Evolutionary conservation across 108 stramenopile species (phyloP), one percentile per base, ranked within the genome.

Genomic region (Cyclotella kingstonii): DNA sequence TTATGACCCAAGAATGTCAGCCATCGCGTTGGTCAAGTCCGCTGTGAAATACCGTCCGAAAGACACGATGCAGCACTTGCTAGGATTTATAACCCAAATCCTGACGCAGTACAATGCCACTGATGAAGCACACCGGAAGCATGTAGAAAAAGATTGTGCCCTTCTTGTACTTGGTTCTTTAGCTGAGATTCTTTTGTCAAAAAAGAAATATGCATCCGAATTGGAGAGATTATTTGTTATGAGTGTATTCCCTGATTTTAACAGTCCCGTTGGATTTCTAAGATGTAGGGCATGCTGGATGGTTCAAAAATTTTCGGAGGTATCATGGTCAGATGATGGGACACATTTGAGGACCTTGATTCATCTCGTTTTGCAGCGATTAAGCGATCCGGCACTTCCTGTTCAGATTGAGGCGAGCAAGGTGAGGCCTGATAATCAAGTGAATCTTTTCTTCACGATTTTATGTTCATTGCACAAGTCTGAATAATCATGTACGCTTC

Each of bases 371-470:
- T 48, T 95, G 51, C 81, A 93, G 60, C 54, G 92, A 25, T 80
- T 98, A 22, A 83, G 83, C 45, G 97, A 98, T 70, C 92, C 92
- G 17, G 91, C 94, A 7, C 80, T 98, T n/a, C 96, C 97, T 7
- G 97, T 97, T 14, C 97, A 97, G 73, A 94, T 97, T 53, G 97
- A 96, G 64, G 93, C 97, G 9, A 90, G 90, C 34, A 81, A 93
- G 48, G 59, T 60, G 30, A 46, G 59, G 34, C 1, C 5, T 22
- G 2, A 39, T 36, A 34, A 31, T 19, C 27, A 45, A 15, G 5
- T 9, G 17, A 1, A 3, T 18, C 21, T 46, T 46, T 1, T 17
- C 23, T 19, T 19, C 2, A 2, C 5, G 1, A 23, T 18, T 23
- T 9, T 46, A 1, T 9, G 3, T 22, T 22, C 45, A 46, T 46